Conservation (phyloP, 257 asterid species). For the Hygrophila difformis region DNA sequence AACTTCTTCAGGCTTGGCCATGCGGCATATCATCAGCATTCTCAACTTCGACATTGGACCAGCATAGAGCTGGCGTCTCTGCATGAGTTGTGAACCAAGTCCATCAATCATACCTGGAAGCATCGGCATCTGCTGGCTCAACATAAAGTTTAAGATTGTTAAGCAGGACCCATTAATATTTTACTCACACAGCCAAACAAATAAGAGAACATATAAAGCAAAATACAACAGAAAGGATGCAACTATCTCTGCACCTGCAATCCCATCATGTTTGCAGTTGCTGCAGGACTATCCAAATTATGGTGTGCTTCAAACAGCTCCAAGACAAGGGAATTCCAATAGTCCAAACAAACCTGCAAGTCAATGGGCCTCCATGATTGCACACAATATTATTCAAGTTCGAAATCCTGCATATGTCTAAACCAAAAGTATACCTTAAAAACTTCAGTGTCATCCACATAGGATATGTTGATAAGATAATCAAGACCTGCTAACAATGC, state of each 20-base stretch:
- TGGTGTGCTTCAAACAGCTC: conserved; percentile 93
- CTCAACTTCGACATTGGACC: conserved; percentile 94
- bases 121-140: conserved; percentile 47
- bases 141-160: conserved; percentile 8
- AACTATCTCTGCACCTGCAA: conserved; percentile 47
- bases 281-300: conserved; percentile 59
- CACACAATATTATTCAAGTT: background rate
- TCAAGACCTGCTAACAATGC: conserved; percentile 77
- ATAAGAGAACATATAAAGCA: background rate
- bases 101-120: conserved; percentile 70
- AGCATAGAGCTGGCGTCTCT: conserved; percentile 81
- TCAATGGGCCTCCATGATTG: conserved; percentile 9
- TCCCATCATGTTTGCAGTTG: conserved; percentile 65
- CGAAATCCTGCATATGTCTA: background rate
- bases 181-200: background rate
- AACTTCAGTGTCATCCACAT: conserved; percentile 97
- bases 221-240: conserved; percentile 1
- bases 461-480: conserved; percentile 79
- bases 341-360: conserved; percentile 91
- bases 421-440: conserved; percentile 57
- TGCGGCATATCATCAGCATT: conserved; percentile 86
- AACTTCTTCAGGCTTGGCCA: conserved; percentile 99
- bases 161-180: conserved; percentile 12
- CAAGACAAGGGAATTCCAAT: conserved; percentile 83
- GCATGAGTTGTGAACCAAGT: conserved; percentile 69